phyloP scores from a whole-genome alignment of 768 basidiomycete genomes.

The Mrakia blollopis region DNA sequence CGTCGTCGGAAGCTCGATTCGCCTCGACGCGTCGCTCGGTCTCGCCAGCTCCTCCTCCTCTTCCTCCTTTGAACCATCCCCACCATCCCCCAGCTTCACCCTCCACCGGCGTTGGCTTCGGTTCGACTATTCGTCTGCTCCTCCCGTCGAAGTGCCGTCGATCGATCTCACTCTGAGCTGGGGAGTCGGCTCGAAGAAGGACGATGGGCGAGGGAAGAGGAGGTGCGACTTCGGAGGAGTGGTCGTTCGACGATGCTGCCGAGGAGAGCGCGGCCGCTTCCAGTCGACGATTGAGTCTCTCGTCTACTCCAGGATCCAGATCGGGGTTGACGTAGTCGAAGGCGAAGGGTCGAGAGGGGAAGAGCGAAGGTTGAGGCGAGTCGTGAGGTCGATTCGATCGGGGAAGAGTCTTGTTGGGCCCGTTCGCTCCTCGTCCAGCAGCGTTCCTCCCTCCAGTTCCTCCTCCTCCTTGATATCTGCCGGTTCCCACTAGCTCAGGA shows the following conservation, averaged over 20 bases:
- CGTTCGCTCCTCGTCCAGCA: not conserved
- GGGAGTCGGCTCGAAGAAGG: not conserved
- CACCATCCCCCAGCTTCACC: not conserved
- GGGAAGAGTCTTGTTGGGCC: not conserved
- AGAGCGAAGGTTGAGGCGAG: not conserved
- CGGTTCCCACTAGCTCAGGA: not conserved
- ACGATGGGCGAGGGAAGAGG: not conserved
- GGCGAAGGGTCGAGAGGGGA: not conserved
- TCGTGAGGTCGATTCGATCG: not conserved
- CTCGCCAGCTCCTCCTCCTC: not conserved
- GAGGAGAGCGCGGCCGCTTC: not conserved
- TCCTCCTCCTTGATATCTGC: not conserved
- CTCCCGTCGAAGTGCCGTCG: not conserved
- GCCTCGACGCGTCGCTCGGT: not conserved
- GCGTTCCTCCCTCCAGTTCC: not conserved
- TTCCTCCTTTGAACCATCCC: not conserved
- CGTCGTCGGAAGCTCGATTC: not conserved
- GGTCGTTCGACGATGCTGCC: not conserved
- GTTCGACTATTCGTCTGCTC: not conserved
- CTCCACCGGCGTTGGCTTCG: not conserved
- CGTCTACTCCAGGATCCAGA: not conserved
- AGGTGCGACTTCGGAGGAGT: not conserved
- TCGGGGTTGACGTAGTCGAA: not conserved
- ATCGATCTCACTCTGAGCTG: slow-evolving; percentile 17
- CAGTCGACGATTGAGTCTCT: slow-evolving; percentile 10